These are phyloP conservation scores for Funneliformis caledonium DNA, from an alignment of 371 early-diverging fungal genomes.

Conservation along the genomic window DNA sequence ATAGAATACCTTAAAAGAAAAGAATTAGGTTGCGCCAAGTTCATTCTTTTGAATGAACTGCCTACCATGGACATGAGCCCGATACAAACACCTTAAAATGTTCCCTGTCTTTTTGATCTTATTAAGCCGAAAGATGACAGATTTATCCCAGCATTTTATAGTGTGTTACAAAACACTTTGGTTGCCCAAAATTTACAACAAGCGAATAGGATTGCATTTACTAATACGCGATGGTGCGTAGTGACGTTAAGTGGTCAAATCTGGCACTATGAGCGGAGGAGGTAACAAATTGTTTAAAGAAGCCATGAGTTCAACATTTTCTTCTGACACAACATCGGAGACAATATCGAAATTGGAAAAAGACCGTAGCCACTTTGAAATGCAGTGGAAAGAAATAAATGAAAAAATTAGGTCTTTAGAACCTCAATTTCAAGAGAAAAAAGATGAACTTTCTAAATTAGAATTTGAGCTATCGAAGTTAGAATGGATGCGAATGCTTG, in stretches of 20 bases:
- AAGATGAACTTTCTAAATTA: slow-evolving; percentile 62
- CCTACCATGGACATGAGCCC: too few relatives aligned
- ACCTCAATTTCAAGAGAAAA: slow-evolving; percentile 51
- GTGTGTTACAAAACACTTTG: slow-evolving; percentile 92
- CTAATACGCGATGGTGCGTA: slow-evolving; percentile 84
- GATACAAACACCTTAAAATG: too few relatives aligned
- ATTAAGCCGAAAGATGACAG: slow-evolving; percentile 77
- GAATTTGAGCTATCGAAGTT: slow-evolving; percentile 68
- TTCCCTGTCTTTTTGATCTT: slow-evolving; percentile 91
- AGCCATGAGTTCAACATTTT: slow-evolving; percentile 84
- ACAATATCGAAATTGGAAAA: slow-evolving; percentile 60
- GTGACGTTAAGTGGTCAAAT: slow-evolving; percentile 96
- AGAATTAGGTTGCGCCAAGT: slow-evolving; percentile 90
- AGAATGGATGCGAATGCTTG: slow-evolving; percentile 75
- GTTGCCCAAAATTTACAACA: slow-evolving; percentile 89
- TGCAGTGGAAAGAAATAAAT: slow-evolving; percentile 53
- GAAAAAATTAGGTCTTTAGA: slow-evolving; percentile 60
- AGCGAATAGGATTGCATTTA: slow-evolving; percentile 94
- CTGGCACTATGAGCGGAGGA: slow-evolving; percentile 98
- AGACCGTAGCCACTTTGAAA: slow-evolving; percentile 64
- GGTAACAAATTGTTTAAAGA: slow-evolving; percentile 76
- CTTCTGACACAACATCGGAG: slow-evolving; percentile 62
- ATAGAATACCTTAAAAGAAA: slow-evolving; percentile 88
- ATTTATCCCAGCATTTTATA: slow-evolving; percentile 90
- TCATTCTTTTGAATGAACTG: too few relatives aligned